Percentiles rank a stretch among this genome's conserved stretches.
Evolutionary conservation across 371 early-diverging fungal species (phyloP).

Genomic region (Dinochytrium kinnereticum): DNA sequence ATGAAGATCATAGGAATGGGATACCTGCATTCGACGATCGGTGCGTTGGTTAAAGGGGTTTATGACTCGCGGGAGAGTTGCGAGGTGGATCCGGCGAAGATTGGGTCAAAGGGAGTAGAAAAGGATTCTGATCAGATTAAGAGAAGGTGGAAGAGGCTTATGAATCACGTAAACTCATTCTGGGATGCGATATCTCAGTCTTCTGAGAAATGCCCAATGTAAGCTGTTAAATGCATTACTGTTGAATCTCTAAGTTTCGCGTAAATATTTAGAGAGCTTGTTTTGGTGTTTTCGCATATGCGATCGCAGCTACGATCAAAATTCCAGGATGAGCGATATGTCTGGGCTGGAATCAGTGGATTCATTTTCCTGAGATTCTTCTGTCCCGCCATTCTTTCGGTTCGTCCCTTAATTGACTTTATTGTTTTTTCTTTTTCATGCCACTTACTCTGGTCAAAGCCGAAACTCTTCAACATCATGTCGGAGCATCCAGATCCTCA

Average conservation of each 20-base stretch:
- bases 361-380: conserved; percentile 83
- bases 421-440: not conserved
- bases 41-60: conserved; percentile 64
- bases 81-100: conserved; percentile 54
- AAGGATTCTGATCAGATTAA: conserved; percentile 26
- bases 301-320: conserved; percentile 19
- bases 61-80: conserved; percentile 61
- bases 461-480: conserved; percentile 73
- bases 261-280: conserved; percentile 29
- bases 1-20: conserved; percentile 77
- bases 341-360: conserved; percentile 57
- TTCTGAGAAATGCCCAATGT: conserved; percentile 39
- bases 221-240: not conserved
- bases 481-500: conserved; percentile 67
- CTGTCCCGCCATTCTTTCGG: conserved; percentile 81
- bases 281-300: conserved; percentile 39
- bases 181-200: conserved; percentile 47
- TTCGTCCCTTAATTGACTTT: not conserved
- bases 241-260: not conserved
- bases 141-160: conserved; percentile 38
- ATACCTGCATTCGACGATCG: conserved; percentile 75
- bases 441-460: conserved; percentile 34
- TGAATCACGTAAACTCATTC: conserved; percentile 28
- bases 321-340: conserved; percentile 16
- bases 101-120: conserved; percentile 21